phyloP scores from a whole-genome alignment of 2,329 filamentous ascomycete species.

The Neofusicoccum sp. region DNA sequence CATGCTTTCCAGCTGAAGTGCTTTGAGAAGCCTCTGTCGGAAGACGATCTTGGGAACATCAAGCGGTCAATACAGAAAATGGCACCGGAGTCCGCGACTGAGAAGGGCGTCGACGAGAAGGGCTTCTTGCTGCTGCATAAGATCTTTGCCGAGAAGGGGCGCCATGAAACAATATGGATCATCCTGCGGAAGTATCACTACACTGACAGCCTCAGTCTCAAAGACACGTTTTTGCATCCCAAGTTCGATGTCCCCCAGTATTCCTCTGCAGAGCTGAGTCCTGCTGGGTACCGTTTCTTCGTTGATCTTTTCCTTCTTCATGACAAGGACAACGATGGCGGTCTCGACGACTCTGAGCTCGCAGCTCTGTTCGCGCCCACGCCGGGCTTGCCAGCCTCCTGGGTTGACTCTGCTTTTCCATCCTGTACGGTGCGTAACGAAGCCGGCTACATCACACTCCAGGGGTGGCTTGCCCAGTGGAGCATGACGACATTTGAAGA shows the following conservation, averaged over 20 bases:
- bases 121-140: slow-evolving; percentile 93
- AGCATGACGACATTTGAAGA: slow-evolving; percentile 99
- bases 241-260: slow-evolving; percentile 93
- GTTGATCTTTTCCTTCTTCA: slow-evolving; percentile 94
- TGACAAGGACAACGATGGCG: slow-evolving; percentile 97
- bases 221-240: slow-evolving; percentile 87
- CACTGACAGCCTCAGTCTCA: slow-evolving; percentile 89
- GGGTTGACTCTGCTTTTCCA: slow-evolving; percentile 87
- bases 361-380: slow-evolving; percentile 89
- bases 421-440: slow-evolving; percentile 94
- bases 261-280: slow-evolving; percentile 90
- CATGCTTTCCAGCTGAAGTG: slow-evolving; percentile 87
- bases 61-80: slow-evolving; percentile 80
- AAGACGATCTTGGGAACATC: slow-evolving; percentile 85
- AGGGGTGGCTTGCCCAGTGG: slow-evolving; percentile 98
- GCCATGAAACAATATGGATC: slow-evolving; percentile 98
- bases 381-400: slow-evolving; percentile 82
- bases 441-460: slow-evolving; percentile 89
- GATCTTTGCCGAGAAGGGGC: slow-evolving; percentile 94
- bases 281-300: slow-evolving; percentile 94
- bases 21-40: slow-evolving; percentile 82
- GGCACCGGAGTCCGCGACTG: slow-evolving; percentile 63
- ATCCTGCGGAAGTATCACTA: slow-evolving; percentile 95
- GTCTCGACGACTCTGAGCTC: slow-evolving; percentile 83
- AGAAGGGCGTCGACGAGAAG: slow-evolving; percentile 74